phyloP scores from a whole-genome alignment of 2,329 filamentous ascomycete genomes.

The Colletotrichum australisinense region DNA sequence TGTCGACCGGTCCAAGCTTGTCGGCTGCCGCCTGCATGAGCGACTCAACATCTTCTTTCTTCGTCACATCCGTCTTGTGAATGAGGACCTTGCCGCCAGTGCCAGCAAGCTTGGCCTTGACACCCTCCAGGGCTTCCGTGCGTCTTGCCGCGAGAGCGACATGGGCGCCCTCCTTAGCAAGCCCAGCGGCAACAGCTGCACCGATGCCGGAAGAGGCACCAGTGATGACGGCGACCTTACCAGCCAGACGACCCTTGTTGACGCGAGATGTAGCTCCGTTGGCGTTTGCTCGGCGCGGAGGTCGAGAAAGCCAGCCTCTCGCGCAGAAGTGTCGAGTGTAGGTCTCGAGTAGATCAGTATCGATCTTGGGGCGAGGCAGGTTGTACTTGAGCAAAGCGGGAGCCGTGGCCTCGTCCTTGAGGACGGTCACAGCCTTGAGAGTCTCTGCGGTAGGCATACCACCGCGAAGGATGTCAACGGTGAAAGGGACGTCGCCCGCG shows the following conservation, averaged over 20 bases:
- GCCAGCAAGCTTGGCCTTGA: conserved; percentile 70
- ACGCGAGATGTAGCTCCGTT: conserved; percentile 36
- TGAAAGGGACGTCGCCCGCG: conserved; percentile 78
- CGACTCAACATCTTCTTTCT: conserved; percentile 72
- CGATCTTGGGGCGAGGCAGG: conserved; percentile 75
- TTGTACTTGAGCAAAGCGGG: conserved; percentile 64
- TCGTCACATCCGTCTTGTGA: conserved; percentile 79
- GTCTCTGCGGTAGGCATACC: conserved; percentile 84
- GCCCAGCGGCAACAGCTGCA: conserved; percentile 76
- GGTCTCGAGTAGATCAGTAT: conserved; percentile 76
- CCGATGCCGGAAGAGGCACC: conserved; percentile 85
- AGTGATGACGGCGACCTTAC: conserved; percentile 80
- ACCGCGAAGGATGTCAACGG: conserved; percentile 81
- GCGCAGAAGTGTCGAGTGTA: conserved; percentile 86
- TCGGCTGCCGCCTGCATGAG: conserved; percentile 70
- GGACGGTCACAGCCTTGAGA: conserved; percentile 76
- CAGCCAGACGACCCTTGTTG: conserved; percentile 69
- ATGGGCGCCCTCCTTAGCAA: conserved; percentile 78
- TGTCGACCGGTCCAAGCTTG: conserved; percentile 78
- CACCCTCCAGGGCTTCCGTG: conserved; percentile 72
- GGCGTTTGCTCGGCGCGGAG: conserved; percentile 62
- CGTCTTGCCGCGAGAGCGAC: conserved; percentile 80
- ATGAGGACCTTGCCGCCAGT: conserved; percentile 73
- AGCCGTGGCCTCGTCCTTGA: conserved; percentile 76
- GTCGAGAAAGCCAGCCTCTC: conserved; percentile 77